Conservation (phyloP, 2,329 filamentous ascomycete genomes). For the Aureobasidium uvarum region DNA sequence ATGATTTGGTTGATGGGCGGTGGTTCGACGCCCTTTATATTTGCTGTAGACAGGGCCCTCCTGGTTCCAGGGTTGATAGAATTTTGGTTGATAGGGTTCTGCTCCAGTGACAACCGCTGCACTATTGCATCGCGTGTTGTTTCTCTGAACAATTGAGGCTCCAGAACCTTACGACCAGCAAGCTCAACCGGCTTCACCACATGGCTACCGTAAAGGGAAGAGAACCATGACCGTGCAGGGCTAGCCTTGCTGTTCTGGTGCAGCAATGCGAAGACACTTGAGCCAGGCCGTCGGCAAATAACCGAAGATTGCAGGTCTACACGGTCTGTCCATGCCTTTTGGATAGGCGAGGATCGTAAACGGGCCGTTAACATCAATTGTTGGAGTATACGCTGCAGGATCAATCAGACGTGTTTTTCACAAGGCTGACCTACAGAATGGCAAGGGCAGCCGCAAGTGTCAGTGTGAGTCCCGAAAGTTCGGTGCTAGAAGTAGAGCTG, state of each 20-base stretch:
- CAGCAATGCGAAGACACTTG: constrained; percentile 1
- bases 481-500: constrained; percentile 4
- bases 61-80: not conserved
- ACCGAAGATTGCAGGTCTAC: constrained; percentile 12
- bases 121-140: constrained; percentile 22
- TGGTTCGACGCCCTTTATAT: constrained; percentile 23
- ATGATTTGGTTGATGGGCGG: constrained; percentile 18
- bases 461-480: constrained; percentile 6
- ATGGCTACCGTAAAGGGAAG: constrained; percentile 13
- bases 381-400: constrained; percentile 23
- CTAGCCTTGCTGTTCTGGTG: constrained; percentile 15
- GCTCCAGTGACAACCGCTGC: constrained; percentile 7
- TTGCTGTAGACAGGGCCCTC: not conserved
- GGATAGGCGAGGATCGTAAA: constrained; percentile 5
- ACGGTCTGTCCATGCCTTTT: constrained; percentile 2
- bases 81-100: constrained; percentile 3
- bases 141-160: constrained; percentile 23
- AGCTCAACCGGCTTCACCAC: constrained; percentile 14
- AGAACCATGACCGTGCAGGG: constrained; percentile 24
- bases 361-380: constrained; percentile 23
- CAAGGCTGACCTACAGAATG: not conserved
- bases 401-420: not conserved
- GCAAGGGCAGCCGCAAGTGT: not conserved
- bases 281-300: constrained; percentile 12
- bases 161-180: constrained; percentile 8